These are phyloP conservation scores for Lecanicillium sp. DNA, from an alignment of 2,329 filamentous ascomycete genomes.

Conservation along the genomic window DNA sequence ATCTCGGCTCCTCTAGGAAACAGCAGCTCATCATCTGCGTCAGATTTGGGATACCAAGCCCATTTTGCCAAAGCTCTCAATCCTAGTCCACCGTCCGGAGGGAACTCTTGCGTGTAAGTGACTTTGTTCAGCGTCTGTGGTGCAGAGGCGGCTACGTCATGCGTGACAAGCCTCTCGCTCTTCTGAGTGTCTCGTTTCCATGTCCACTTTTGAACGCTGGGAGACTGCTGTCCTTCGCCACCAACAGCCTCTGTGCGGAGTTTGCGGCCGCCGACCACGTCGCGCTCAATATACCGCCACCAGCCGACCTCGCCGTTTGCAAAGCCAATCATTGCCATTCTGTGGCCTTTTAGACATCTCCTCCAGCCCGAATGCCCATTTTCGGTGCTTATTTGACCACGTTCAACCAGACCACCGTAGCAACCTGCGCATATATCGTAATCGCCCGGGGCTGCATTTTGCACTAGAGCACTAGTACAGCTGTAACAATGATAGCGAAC, in stretches of 20 bases:
- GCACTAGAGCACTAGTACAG: conserved; percentile 50
- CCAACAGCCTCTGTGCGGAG: conserved; percentile 52
- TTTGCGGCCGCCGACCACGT: conserved; percentile 69
- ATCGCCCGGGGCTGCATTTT: conserved; percentile 54
- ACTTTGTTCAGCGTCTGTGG: conserved; percentile 22
- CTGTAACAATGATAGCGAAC: conserved; percentile 73
- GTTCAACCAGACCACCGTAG: conserved; percentile 60
- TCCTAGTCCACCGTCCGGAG: conserved; percentile 69
- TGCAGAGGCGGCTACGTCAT: conserved; percentile 39
- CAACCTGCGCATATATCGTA: conserved; percentile 80
- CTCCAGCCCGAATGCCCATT: conserved; percentile 80
- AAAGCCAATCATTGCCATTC: conserved; percentile 77
- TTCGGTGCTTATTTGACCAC: conserved; percentile 59
- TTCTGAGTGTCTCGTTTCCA: conserved; percentile 38
- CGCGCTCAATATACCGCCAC: conserved; percentile 58
- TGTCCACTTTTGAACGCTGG: conserved; percentile 40
- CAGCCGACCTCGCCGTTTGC: conserved; percentile 60
- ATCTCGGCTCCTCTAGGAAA: conserved; percentile 83
- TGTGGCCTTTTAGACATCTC: conserved; percentile 70
- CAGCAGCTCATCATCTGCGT: conserved; percentile 64
- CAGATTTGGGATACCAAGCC: conserved; percentile 66
- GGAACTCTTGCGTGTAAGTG: conserved; percentile 39
- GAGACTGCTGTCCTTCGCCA: conserved; percentile 21
- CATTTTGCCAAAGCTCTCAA: conserved; percentile 58
- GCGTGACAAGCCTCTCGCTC: conserved; percentile 40